Base-by-base conservation (phyloP, 768 basidiomycete species). In the Xanthoconium purpureum region DNA sequence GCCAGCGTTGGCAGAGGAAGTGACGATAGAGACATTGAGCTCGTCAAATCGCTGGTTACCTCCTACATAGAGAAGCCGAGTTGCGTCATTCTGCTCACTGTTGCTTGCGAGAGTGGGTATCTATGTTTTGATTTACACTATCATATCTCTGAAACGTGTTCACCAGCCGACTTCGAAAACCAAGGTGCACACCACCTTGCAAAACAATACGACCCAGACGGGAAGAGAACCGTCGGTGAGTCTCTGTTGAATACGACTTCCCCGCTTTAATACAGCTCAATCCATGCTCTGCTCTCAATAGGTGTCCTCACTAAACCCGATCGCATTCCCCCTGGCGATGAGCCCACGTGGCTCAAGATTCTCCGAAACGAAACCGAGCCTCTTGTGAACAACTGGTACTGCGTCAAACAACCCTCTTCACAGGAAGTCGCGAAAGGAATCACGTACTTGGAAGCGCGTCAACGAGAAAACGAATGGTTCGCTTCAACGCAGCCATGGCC, bases 111-210 rank as follows among this genome's bases (percentile, higher is more conserved):
- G 36, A 71, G 70, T 69, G 46, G 1, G 65, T 55, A 1, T 39
- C 17, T 8, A 11, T 3, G 1, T 40, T 40, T 47, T 29, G 24
- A 45, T 47, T 29, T 11, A 15, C 70, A 0, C 67, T 38, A 18
- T 24, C 24, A 13, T 3, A 5, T 74, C 0, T 83, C 84, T 59
- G 83, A 61, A 14, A 9, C 44, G 80, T 59, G 24, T 28, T 67
- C 67, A 47, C 18, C 78, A 91, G 90, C 88, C 50, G 88, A 92
- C 58, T 88, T 88, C 18, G 87, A 91, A 61, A 92, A 89, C 42
- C 89, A 91, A 66, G 85, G 84, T 0, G 89, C 89, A 0, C 83
- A 86, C 55, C 73, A 79, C 17, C 72, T 91, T 0, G 82, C 87
- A 0, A 85, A 84, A 62, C 48, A 72, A 14, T 71, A 79, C 47